phyloP scores from a whole-genome alignment of 2,329 filamentous ascomycete species.

The Orbilia quercus region DNA sequence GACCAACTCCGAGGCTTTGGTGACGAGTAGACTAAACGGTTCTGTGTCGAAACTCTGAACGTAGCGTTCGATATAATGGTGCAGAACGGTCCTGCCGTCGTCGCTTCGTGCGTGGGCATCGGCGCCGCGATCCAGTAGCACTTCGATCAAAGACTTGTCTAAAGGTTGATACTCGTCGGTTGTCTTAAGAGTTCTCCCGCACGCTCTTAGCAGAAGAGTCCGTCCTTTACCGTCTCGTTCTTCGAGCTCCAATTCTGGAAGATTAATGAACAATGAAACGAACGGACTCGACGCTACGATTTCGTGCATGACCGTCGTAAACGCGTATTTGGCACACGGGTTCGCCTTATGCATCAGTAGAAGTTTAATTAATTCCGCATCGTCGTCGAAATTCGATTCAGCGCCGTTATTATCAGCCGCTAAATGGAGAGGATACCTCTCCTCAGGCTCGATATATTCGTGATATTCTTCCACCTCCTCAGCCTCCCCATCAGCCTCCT shows the following conservation, averaged over 20 bases:
- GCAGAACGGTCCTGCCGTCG: conserved; percentile 8
- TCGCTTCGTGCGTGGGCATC: conserved; percentile 9
- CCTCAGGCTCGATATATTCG: background rate
- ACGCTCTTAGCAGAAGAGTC: conserved; percentile 8
- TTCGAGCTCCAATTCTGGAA: background rate
- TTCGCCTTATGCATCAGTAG: conserved; percentile 7
- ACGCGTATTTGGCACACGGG: conserved; percentile 9
- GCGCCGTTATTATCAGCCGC: background rate
- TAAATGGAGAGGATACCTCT: conserved; percentile 8
- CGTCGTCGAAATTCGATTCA: background rate
- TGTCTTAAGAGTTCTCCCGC: background rate
- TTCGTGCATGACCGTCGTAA: conserved; percentile 10
- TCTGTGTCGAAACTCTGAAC: background rate
- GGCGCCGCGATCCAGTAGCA: conserved; percentile 16
- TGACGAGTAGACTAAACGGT: background rate
- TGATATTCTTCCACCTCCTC: background rate
- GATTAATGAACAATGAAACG: conserved; percentile 4
- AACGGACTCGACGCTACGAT: background rate
- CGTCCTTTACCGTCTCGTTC: conserved; percentile 3
- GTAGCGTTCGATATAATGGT: background rate
- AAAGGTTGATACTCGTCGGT: background rate
- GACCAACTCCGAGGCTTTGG: conserved; percentile 17
- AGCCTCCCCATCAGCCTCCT: no score
- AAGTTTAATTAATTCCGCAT: conserved; percentile 2
- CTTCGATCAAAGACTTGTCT: conserved; percentile 1